Evolutionary conservation across 352 stramenopile species (phyloP), one percentile per base, ranked within the genome.

Genomic region (Phytophthora vignae): DNA sequence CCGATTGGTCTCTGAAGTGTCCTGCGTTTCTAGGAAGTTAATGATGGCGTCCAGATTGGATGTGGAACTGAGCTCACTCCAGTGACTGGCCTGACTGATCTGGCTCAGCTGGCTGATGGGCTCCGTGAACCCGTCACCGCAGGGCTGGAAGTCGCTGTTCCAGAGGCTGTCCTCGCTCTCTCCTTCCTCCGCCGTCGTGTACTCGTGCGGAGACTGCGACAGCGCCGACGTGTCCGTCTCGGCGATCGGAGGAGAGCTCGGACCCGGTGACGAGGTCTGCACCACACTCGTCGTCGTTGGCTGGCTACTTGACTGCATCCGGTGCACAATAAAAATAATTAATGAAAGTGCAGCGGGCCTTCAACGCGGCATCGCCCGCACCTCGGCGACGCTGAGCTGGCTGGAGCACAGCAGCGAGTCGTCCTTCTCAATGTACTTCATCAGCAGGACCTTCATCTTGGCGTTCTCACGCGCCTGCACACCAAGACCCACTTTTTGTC

Each of bases 381-480:
- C 77, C 76, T 81, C 81, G 33, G 44, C 64, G 55, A 84, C 77
- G 60, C 84, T 94, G 59, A 96, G 64, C 71, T 96, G 89, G 48
- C 87, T 94, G 55, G 85, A 85, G 67, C 83, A 87, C 55, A 94
- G 58, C 29, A 96, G 72, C 62, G 87, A 92, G 61, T 95, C 84
- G 66, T 95, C 89, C 58, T 90, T 91, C 21, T 96, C 85, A 52
- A 96, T 93, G 77, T 96, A 95, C 55, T 91, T 92, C 84, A 93
- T 88, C 25, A 96, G 76, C 60, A 95, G 53, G 64, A 95, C 88
- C 64, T 92, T 93, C 82, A 95, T 94, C 74, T 94, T 93, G 58
- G 89, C 89, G 64, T 95, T 95, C 65, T 96, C 89, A 21, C 87
- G 77, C 19, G 88, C 88, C 84, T 94, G 27, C 7, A 27, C 5